Percentiles rank a stretch among this genome's conserved stretches.
phyloP scores from a whole-genome alignment of 257 asterid species.

The Nicotiana sylvestris region DNA sequence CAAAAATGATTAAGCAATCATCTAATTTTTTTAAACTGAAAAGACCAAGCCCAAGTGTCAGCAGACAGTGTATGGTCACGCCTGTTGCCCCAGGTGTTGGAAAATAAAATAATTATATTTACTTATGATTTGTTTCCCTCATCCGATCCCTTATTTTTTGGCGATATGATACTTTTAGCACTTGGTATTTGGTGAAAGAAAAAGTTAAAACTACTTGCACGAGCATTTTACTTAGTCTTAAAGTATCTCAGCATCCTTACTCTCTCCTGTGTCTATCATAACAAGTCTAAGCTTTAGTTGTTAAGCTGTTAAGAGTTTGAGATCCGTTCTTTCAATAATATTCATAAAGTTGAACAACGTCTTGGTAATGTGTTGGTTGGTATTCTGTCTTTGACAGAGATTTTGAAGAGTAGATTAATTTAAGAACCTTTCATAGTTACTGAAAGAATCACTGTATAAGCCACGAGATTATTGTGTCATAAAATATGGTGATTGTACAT shows the following conservation, averaged over 20 bases:
- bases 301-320: neutral
- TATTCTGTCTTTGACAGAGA: neutral
- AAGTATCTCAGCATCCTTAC: neutral
- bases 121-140: neutral
- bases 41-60: neutral
- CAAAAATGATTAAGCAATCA: neutral
- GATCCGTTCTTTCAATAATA: neutral
- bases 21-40: neutral
- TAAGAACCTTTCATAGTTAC: neutral
- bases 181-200: neutral
- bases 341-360: neutral
- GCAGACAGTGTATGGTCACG: neutral
- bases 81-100: neutral
- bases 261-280: neutral
- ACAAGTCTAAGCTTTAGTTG: neutral
- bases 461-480: neutral
- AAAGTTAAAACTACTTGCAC: neutral
- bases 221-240: neutral
- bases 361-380: neutral
- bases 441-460: neutral
- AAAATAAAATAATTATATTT: neutral
- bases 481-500: neutral
- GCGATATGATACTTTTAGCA: neutral
- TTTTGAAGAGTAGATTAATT: neutral
- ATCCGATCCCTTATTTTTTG: neutral